phyloP scores from a whole-genome alignment of 805 yeast species.

The Kazachstania taianensis region DNA sequence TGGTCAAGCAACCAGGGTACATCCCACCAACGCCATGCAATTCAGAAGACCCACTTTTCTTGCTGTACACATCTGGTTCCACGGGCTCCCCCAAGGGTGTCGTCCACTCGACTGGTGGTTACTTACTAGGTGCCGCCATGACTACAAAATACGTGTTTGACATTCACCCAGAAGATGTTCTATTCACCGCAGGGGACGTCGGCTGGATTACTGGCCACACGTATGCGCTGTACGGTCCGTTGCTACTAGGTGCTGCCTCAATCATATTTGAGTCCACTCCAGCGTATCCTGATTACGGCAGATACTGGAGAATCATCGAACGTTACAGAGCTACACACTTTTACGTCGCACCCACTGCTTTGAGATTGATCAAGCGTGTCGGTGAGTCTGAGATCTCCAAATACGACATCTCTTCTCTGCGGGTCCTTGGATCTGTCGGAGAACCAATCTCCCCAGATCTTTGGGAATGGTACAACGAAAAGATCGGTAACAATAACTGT shows the following conservation, averaged over 20 bases:
- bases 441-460: slow-evolving; percentile 97
- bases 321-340: slow-evolving; percentile 84
- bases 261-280: slow-evolving; percentile 96
- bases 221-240: slow-evolving; percentile 90
- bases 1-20: slow-evolving; percentile 71
- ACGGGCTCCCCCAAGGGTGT: slow-evolving; percentile 99
- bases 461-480: slow-evolving; percentile 96
- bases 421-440: slow-evolving; percentile 95
- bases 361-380: slow-evolving; percentile 80
- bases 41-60: slow-evolving; percentile 90
- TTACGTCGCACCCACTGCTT: slow-evolving; percentile 97
- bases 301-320: slow-evolving; percentile 96
- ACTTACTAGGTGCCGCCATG: slow-evolving; percentile 81
- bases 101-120: slow-evolving; percentile 91
- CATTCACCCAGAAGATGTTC: slow-evolving; percentile 74
- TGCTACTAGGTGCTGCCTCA: slow-evolving; percentile 78
- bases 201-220: slow-evolving; percentile 99
- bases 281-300: slow-evolving; percentile 87
- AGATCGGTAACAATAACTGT: slow-evolving; percentile 81
- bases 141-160: slow-evolving; percentile 92
- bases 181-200: slow-evolving; percentile 96
- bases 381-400: slow-evolving; percentile 77
- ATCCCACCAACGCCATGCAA: slow-evolving; percentile 79
- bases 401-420: slow-evolving; percentile 74
- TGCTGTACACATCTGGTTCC: slow-evolving; percentile 95